phyloP scores from a whole-genome alignment of 2,329 filamentous ascomycete species.

The Talaromyces atroroseus region DNA sequence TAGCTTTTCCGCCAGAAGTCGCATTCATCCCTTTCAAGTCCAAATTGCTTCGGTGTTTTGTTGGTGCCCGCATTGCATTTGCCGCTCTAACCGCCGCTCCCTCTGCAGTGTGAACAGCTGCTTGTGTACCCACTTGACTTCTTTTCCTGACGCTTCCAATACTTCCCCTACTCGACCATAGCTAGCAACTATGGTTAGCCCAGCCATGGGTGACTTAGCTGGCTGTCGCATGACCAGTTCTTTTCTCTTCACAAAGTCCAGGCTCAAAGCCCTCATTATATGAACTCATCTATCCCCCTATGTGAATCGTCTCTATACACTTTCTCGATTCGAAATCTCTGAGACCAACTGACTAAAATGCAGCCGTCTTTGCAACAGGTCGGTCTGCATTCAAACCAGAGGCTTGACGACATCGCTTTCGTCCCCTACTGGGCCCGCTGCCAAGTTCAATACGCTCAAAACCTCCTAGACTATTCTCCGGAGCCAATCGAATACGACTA shows the following conservation, averaged over 20 bases:
- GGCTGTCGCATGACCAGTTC: constrained; percentile 5
- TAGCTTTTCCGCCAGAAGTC: not conserved
- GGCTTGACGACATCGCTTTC: constrained; percentile 20
- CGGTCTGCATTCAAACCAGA: constrained; percentile 1
- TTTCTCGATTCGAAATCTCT: not conserved
- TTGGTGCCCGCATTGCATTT: not conserved
- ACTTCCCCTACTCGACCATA: not conserved
- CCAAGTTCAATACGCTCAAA: constrained; percentile 33
- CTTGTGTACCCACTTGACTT: constrained; percentile 11
- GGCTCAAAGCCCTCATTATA: not conserved
- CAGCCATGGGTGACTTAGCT: not conserved
- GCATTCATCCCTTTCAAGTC: not conserved
- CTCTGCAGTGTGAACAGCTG: not conserved
- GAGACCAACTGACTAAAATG: constrained; percentile 20
- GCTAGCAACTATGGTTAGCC: no score
- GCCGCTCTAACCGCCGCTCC: constrained; percentile 8
- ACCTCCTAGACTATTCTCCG: constrained; percentile 34
- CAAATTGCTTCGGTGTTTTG: not conserved
- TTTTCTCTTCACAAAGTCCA: constrained; percentile 4
- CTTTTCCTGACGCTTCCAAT: constrained; percentile 1
- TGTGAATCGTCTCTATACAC: not conserved
- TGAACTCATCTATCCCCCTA: constrained; percentile 3
- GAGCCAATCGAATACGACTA: constrained; percentile 41
- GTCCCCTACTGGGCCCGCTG: constrained; percentile 37
- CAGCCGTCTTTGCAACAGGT: constrained; percentile 20